Conservation (phyloP, 2,329 filamentous ascomycete species). For the Pyrenophora graminea region DNA sequence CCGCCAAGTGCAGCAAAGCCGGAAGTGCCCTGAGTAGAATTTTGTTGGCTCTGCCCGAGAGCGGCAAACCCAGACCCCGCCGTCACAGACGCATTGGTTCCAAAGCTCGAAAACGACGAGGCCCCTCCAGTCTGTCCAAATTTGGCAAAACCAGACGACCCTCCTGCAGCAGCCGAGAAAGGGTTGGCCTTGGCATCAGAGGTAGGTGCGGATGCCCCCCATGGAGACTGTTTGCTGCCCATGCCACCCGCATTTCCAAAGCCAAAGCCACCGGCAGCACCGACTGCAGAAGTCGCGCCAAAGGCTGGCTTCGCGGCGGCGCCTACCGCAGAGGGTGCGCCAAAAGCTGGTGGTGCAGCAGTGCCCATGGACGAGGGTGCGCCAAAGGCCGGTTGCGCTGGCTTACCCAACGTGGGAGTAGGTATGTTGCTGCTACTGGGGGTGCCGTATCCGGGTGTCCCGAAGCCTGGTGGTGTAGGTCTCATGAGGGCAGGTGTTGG, state of each 20-base stretch:
- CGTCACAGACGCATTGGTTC: constrained; percentile 7
- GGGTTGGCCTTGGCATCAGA: constrained; percentile 36
- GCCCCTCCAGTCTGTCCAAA: constrained; percentile 27
- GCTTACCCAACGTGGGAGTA: constrained; percentile 18
- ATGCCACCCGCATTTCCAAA: constrained; percentile 31
- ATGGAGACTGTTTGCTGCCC: constrained; percentile 26
- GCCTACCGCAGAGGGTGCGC: constrained; percentile 21
- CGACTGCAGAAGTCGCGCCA: constrained; percentile 28
- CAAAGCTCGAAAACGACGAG: constrained; percentile 23
- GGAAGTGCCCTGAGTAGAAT: constrained; percentile 20
- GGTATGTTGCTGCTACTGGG: constrained; percentile 25
- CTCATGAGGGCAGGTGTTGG: constrained; percentile 15
- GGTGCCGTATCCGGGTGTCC: constrained; percentile 19
- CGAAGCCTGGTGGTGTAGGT: constrained; percentile 29
- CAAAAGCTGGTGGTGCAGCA: constrained; percentile 26
- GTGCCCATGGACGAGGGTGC: constrained; percentile 18
- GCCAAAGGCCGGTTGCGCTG: constrained; percentile 28
- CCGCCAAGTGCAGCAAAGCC: constrained; percentile 10
- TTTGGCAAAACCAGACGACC: constrained; percentile 40
- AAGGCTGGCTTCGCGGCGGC: constrained; percentile 29
- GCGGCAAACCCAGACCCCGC: constrained; percentile 32
- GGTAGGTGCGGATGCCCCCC: constrained; percentile 29
- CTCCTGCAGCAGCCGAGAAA: constrained; percentile 36
- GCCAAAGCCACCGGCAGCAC: constrained; percentile 30
- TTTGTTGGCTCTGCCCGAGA: constrained; percentile 34